Conservation (phyloP, 352 stramenopile species). For the Phytopythium aichiense region DNA sequence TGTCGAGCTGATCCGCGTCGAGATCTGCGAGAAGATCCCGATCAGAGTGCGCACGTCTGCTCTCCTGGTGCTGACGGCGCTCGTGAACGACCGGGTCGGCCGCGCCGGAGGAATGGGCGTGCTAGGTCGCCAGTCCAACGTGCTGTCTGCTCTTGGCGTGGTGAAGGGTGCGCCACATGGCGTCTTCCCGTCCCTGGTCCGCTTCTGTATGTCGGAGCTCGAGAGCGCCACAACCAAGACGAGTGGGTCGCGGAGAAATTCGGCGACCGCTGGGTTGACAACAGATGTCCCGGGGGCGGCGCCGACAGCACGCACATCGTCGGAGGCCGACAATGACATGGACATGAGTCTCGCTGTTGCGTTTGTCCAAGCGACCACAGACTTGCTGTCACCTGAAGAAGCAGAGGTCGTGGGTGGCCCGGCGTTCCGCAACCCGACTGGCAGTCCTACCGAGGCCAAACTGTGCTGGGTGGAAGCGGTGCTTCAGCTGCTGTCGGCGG, state of each 20-base stretch:
- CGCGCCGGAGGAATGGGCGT: constrained; percentile 60
- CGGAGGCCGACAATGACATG: constrained; percentile 71
- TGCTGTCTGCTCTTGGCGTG: constrained; percentile 72
- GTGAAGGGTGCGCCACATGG: constrained; percentile 74
- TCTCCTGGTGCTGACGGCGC: constrained; percentile 67
- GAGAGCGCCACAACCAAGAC: constrained; percentile 23
- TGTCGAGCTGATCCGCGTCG: constrained; percentile 73
- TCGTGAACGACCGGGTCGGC: constrained; percentile 75
- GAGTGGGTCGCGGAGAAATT: constrained; percentile 1
- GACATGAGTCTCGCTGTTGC: constrained; percentile 86
- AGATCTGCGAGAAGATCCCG: constrained; percentile 56
- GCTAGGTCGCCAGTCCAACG: constrained; percentile 74
- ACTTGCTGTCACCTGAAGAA: constrained; percentile 62
- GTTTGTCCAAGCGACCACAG: constrained; percentile 85
- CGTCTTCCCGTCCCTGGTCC: constrained; percentile 78
- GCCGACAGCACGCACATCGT: constrained; percentile 6
- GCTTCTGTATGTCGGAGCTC: constrained; percentile 73
- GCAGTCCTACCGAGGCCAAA: constrained; percentile 40
- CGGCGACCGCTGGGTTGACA: constrained; percentile 10
- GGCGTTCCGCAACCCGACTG: constrained; percentile 45
- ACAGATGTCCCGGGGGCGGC: constrained; percentile 1
- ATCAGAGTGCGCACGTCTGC: constrained; percentile 53
- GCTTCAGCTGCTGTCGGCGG: constrained; percentile 59
- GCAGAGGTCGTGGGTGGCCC: constrained; percentile 47
- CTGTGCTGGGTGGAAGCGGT: constrained; percentile 81